Base-by-base conservation (phyloP, 805 yeast genomes). In the Maudiozyma barnettii region DNA sequence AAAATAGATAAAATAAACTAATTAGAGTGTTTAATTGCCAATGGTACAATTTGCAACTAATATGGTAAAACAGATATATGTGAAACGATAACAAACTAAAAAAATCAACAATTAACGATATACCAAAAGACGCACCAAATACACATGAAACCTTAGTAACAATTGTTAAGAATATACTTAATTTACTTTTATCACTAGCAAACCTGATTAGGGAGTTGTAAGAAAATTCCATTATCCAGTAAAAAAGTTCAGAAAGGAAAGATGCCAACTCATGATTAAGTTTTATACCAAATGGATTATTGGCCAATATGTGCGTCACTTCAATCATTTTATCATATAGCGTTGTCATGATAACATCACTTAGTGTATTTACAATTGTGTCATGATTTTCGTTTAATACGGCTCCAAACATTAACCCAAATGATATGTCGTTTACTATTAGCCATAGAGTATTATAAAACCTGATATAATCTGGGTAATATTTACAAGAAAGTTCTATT, bases 281-380 rank as follows among this genome's bases (percentile, higher is more conserved):
- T 59, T 93, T 93, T 56, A 93, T 80, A 4, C 99, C 99, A 14
- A 91, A 95, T 0, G 99, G 99, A 57, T 90, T 84, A 51, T 80
- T 75, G 71, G 89, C 87, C 35, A 93, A 71, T 90, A 95, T 84
- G 0, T 69, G 54, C 3, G 90, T 78, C 36, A 81, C 61, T 2
- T 59, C 50, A 18, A 72, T 66, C 39, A 82, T 64, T n/a, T 71
- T 70, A 31, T 67, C 58, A 46, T 77, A 76, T 4, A 62, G 51
- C 31, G 48, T 54, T 35, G 49, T 49, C 12, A 45, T 49, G 8
- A 64, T 48, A 9, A 44, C 19, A 10, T 31, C 38, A 38, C 53
- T 51, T 13, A 82, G 51, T 1, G 71, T 48, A 21, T 58, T 59
- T 37, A 73, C 66, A 13, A 79, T 64, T 4, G 66, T 23, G 0